These are phyloP conservation scores for Theobroma cacao DNA, from an alignment of 345 rosid genomes.

Conservation along the genomic window DNA sequence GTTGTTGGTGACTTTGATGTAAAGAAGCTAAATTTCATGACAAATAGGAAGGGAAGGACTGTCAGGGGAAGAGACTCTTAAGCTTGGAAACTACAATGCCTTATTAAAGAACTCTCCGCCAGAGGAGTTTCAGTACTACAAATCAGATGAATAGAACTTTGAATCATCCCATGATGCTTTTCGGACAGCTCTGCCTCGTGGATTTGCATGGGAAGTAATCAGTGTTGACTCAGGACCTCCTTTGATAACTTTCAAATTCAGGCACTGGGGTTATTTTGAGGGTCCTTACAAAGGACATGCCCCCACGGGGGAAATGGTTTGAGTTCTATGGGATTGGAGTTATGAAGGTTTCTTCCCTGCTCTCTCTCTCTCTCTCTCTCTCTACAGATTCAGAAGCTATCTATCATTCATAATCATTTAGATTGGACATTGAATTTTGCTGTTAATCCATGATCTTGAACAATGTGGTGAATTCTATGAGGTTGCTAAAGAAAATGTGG, in stretches of 20 bases:
- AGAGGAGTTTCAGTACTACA: slow-evolving; percentile 48
- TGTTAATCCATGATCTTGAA: too few species aligned
- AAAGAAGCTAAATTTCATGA: neutral
- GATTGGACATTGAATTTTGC: too few species aligned
- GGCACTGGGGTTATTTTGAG: slow-evolving; percentile 86
- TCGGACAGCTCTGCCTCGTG: slow-evolving; percentile 58
- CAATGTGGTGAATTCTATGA: too few species aligned
- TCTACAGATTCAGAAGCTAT: neutral
- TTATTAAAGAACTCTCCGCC: slow-evolving; percentile 54
- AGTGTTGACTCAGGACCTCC: slow-evolving; percentile 73
- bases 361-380: neutral
- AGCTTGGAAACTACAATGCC: slow-evolving; percentile 67
- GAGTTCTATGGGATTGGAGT: slow-evolving; percentile 59
- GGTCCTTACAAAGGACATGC: slow-evolving; percentile 69
- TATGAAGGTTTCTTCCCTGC: slow-evolving; percentile 43
- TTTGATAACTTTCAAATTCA: slow-evolving; percentile 59
- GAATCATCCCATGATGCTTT: slow-evolving; percentile 71
- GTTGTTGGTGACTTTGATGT: neutral
- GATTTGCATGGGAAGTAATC: slow-evolving; percentile 79
- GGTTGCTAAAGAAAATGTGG: too few species aligned
- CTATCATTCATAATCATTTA: too few species aligned
- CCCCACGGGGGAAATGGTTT: slow-evolving; percentile 58
- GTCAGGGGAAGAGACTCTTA: slow-evolving; percentile 60
- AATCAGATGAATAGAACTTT: slow-evolving; percentile 64
- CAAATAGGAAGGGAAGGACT: slow-evolving; percentile 60